Conservation (phyloP, 768 basidiomycete species). For the Lactarius vividus region DNA sequence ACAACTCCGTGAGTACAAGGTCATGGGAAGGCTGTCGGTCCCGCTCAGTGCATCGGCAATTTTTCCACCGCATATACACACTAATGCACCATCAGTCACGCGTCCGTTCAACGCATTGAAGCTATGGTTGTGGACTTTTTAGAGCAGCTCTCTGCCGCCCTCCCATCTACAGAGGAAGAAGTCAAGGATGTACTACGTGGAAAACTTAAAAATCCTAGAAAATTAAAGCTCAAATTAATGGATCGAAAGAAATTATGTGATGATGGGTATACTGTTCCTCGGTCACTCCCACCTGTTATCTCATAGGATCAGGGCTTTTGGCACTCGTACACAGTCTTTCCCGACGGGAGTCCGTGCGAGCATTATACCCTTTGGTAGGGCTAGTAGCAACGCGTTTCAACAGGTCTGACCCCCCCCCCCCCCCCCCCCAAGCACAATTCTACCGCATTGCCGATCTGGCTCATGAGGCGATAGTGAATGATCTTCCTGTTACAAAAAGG, state of each 20-base stretch:
- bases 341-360: constrained; percentile 40
- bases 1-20: too few species aligned
- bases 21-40: neutral
- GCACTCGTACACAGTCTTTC: constrained; percentile 36
- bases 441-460: constrained; percentile 62
- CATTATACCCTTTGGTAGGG: constrained; percentile 42
- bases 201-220: constrained; percentile 24
- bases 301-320: constrained; percentile 23
- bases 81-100: neutral
- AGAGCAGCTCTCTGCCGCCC: constrained; percentile 16
- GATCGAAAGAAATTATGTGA: constrained; percentile 37
- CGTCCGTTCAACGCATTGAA: constrained; percentile 20
- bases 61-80: constrained; percentile 8
- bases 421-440: constrained; percentile 68
- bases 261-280: constrained; percentile 34
- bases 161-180: constrained; percentile 20
- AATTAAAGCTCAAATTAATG: constrained; percentile 37
- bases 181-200: constrained; percentile 1
- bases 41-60: neutral
- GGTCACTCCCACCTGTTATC: neutral
- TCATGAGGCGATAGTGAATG: constrained; percentile 61
- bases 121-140: constrained; percentile 16
- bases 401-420: constrained; percentile 1
- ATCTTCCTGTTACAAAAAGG: constrained; percentile 41
- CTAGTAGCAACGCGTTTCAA: neutral